phyloP scores from a whole-genome alignment of 2,329 filamentous ascomycete species.

The Fusarium sarcochroum region DNA sequence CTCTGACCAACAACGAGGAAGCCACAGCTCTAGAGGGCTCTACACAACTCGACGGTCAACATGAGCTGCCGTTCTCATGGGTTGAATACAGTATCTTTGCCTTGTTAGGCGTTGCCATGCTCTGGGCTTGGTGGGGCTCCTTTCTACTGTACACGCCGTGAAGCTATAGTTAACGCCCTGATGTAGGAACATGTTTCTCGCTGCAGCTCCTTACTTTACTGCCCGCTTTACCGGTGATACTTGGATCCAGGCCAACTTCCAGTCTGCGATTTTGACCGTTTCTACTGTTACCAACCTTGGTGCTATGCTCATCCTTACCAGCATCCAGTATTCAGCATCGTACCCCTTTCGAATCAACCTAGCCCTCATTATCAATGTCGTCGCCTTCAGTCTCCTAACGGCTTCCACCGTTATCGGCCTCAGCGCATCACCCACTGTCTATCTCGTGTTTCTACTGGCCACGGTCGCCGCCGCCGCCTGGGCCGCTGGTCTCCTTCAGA shows the following conservation, averaged over 20 bases:
- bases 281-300: conserved; percentile 87
- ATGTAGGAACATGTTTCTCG: conserved; percentile 96
- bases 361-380: conserved; percentile 82
- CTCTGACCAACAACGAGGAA: conserved; percentile 50
- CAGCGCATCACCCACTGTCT: conserved; percentile 71
- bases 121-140: conserved; percentile 88
- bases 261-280: conserved; percentile 88
- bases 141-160: neutral
- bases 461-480: conserved; percentile 86
- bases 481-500: conserved; percentile 89
- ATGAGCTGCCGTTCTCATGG: conserved; percentile 79
- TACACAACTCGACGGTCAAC: conserved; percentile 50
- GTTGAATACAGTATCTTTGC: conserved; percentile 88
- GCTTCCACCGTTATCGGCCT: conserved; percentile 81
- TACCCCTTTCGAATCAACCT: conserved; percentile 89
- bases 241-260: conserved; percentile 85
- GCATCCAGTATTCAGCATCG: conserved; percentile 84
- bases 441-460: conserved; percentile 85
- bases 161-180: conserved; percentile 14
- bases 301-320: conserved; percentile 82
- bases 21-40: conserved; percentile 47
- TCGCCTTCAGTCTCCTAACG: conserved; percentile 82
- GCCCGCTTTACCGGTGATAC: conserved; percentile 79
- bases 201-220: conserved; percentile 93
- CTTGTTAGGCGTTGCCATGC: conserved; percentile 90